phyloP scores from a whole-genome alignment of 1,139 yeast species.

The Candida glucosophila region DNA sequence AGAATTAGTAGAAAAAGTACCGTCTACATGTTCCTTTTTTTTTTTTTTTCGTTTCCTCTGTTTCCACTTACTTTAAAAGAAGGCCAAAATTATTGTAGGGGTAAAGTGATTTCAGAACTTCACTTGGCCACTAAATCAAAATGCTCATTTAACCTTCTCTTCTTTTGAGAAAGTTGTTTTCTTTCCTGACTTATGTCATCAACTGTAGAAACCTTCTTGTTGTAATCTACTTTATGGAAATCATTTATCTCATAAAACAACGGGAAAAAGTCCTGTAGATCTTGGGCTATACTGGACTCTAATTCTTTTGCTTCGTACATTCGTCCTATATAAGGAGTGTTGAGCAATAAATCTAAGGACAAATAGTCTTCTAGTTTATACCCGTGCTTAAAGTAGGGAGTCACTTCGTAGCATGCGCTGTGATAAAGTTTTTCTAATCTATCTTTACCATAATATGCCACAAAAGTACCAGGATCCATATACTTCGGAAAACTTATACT shows the following conservation, averaged over 20 bases:
- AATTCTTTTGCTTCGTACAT: slow-evolving; percentile 5
- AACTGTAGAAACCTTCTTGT: slow-evolving; percentile 9
- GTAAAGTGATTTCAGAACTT: too few relatives aligned
- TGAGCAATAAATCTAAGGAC: slow-evolving; percentile 8
- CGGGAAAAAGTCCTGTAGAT: slow-evolving; percentile 17
- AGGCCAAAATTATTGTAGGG: too few relatives aligned
- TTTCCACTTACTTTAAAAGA: too few relatives aligned
- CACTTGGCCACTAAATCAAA: too few relatives aligned
- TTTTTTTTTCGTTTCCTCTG: too few relatives aligned
- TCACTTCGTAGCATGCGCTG: slow-evolving; percentile 15
- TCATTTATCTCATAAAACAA: slow-evolving; percentile 24
- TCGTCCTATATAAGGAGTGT: slow-evolving; percentile 15
- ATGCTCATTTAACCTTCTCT: too few relatives aligned
- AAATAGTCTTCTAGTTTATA: slow-evolving; percentile 19
- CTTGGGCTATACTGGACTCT: slow-evolving; percentile 10
- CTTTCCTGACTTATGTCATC: neutral
- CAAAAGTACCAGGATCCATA: slow-evolving; percentile 16
- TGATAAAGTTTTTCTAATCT: slow-evolving; percentile 9
- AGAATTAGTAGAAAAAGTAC: too few relatives aligned
- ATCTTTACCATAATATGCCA: slow-evolving; percentile 18
- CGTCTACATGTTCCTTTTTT: too few relatives aligned
- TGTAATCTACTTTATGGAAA: slow-evolving; percentile 18
- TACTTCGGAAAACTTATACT: slow-evolving; percentile 15
- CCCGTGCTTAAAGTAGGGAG: slow-evolving; percentile 20
- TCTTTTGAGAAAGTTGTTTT: neutral